These are phyloP conservation scores for Luffa acutangula DNA, from an alignment of 306 rosid species.

Conservation along the genomic window DNA sequence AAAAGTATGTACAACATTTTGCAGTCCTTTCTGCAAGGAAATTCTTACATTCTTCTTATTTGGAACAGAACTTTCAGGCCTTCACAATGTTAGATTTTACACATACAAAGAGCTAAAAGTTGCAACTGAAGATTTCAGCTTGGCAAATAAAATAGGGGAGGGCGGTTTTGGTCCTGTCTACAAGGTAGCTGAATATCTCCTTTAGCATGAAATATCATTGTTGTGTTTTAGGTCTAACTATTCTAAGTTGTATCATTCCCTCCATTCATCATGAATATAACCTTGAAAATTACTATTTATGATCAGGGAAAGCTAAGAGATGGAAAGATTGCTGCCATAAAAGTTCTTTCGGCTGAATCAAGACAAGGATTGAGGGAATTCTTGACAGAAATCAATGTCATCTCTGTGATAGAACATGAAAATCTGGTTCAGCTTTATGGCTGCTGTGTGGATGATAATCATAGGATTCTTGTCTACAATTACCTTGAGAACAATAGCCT, in stretches of 20 bases:
- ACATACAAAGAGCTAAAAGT: conserved; percentile 50
- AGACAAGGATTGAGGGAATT: conserved; percentile 88
- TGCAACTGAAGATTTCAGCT: conserved; percentile 69
- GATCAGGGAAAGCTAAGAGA: conserved; percentile 73
- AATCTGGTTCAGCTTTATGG: conserved; percentile 89
- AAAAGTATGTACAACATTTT: background rate
- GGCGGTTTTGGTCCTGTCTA: conserved; percentile 97
- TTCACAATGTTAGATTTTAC: conserved; percentile 53
- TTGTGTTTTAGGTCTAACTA: conserved; percentile 7
- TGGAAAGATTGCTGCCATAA: conserved; percentile 82
- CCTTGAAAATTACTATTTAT: conserved; percentile 11
- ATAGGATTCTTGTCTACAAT: conserved; percentile 81
- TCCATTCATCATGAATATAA: conserved; percentile 5
- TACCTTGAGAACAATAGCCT: conserved; percentile 94
- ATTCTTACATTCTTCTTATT: background rate
- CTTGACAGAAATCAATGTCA: conserved; percentile 85
- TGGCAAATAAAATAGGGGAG: conserved; percentile 78
- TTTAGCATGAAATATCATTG: background rate
- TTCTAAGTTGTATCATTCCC: conserved; percentile 2
- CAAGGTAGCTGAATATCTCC: conserved; percentile 40
- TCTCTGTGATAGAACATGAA: conserved; percentile 74
- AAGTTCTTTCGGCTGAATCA: conserved; percentile 86
- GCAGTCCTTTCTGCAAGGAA: background rate
- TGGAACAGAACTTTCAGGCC: conserved; percentile 42
- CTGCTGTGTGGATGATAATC: conserved; percentile 68